Base-by-base conservation (phyloP, 768 basidiomycete genomes). In the Lentinula lateritia region DNA sequence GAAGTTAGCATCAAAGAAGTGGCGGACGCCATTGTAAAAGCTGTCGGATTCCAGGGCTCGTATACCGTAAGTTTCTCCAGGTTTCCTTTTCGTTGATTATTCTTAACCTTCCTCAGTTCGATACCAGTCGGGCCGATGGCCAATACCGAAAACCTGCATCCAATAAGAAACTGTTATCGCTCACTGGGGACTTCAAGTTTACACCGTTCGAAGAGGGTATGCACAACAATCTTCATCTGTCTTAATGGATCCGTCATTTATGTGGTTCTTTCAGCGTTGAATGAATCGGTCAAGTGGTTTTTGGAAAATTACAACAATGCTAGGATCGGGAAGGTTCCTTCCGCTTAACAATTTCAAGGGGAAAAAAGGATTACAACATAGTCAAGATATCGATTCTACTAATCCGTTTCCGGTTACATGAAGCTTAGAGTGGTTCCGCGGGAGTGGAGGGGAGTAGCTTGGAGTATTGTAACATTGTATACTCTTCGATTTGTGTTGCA, bases 131-230 rank as follows among this genome's bases (percentile, higher is more conserved):
- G 57, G 86, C 95, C 8, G 96, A 98, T 68, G 95, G 96, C 1
- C 95, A 98, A 73, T 95, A 88, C 83, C 88, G 95, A 66, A 98
- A 98, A 76, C 95, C 95, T 0, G 95, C 95, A 16, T 93, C 93
- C 41, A 98, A 98, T 75, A 86, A 83, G 69, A 96, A 95, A 73
- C 78, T 97, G 6, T 70, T 92, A 53, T 75, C 74, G n/a, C 76
- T 91, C 57, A 86, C 95, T 54, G 88, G 88, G 34, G 86, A 78
- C 4, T 97, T 95, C 78, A 69, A 89, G 73, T 98, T 98, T 74
- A 97, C 95, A 35, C 94, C 95, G 7, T 96, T 98, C 72, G 84
- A 93, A 36, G 64, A 84, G 72, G 92, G 92, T 92, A 64, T 45
- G 79, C 60, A 15, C 15, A 6, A 6, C 32, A 32, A n/a, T 28